Percentiles rank a stretch among this genome's conserved stretches.
Evolutionary conservation across 2,329 filamentous ascomycete genomes (phyloP).

Genomic region (Ophiostoma piceae): DNA sequence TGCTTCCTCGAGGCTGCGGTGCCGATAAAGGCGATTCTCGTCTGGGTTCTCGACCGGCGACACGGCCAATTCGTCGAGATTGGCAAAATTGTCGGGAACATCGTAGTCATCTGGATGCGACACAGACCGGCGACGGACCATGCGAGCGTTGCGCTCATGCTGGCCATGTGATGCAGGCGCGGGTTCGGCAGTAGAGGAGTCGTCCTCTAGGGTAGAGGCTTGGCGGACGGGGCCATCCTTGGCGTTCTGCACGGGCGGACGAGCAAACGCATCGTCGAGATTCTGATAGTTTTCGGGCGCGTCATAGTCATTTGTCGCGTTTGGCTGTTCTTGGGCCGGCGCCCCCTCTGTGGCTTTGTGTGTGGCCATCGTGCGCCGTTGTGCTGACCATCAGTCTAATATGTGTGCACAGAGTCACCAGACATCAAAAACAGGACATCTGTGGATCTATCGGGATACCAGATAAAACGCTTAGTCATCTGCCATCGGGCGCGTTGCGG

Average conservation of each 20-base stretch:
- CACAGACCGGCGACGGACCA: conserved; percentile 25
- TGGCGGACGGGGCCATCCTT: conserved; percentile 3
- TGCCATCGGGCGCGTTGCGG: conserved; percentile 13
- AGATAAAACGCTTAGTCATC: background rate
- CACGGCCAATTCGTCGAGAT: conserved; percentile 42
- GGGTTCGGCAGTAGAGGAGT: background rate
- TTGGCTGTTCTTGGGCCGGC: background rate
- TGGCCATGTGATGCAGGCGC: background rate
- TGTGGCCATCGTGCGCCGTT: background rate
- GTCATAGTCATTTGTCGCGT: background rate
- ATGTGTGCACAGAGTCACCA: background rate
- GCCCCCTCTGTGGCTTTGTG: background rate
- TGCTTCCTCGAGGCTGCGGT: conserved; percentile 39
- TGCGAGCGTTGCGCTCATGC: conserved; percentile 20
- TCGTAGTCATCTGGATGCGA: conserved; percentile 33
- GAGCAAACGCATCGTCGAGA: conserved; percentile 2
- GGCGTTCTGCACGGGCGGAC: background rate
- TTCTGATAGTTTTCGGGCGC: background rate
- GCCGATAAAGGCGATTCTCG: conserved; percentile 36
- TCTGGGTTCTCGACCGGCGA: conserved; percentile 43
- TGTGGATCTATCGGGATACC: background rate
- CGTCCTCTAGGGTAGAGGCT: conserved; percentile 4
- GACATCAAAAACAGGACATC: background rate
- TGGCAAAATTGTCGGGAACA: conserved; percentile 38
- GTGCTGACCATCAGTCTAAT: background rate